These are phyloP conservation scores for Fusarium kyushuense DNA, from an alignment of 2,329 filamentous ascomycete species.

Conservation along the genomic window DNA sequence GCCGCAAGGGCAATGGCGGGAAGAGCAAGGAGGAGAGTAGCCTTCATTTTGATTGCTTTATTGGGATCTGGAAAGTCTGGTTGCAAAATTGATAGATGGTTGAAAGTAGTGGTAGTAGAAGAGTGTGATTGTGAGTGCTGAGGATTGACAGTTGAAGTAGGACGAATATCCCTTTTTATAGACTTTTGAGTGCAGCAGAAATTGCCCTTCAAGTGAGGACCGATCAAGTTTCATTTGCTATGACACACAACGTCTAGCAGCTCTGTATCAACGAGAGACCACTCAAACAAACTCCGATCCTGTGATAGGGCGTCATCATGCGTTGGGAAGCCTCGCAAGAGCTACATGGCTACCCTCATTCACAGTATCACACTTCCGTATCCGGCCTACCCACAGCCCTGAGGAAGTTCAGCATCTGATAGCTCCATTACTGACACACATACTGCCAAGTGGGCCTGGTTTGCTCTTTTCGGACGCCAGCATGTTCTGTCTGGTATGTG, in stretches of 20 bases:
- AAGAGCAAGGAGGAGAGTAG: slow-evolving; percentile 10
- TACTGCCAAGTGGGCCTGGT: background rate
- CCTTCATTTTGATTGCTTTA: slow-evolving; percentile 19
- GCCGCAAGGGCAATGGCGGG: slow-evolving; percentile 23
- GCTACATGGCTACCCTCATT: background rate
- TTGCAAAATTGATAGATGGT: background rate
- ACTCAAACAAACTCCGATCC: accelerated
- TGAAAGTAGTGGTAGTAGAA: background rate
- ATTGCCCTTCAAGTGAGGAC: accelerated
- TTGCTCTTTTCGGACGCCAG: background rate
- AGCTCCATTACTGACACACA: background rate
- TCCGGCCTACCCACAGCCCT: background rate
- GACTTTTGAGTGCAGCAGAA: accelerated
- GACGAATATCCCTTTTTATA: slow-evolving; percentile 6
- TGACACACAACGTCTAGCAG: too few relatives aligned
- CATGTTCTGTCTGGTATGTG: slow-evolving; percentile 26
- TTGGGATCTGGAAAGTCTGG: background rate
- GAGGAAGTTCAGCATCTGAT: accelerated
- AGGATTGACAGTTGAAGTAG: background rate
- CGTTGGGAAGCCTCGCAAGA: accelerated
- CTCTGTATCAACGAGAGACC: accelerated
- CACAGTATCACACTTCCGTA: background rate
- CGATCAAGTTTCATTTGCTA: accelerated
- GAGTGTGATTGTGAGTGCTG: slow-evolving; percentile 14
- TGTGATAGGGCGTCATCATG: accelerated